Base-by-base conservation (phyloP, 140 eudicot species). In the Erigeron philadelphicus region DNA sequence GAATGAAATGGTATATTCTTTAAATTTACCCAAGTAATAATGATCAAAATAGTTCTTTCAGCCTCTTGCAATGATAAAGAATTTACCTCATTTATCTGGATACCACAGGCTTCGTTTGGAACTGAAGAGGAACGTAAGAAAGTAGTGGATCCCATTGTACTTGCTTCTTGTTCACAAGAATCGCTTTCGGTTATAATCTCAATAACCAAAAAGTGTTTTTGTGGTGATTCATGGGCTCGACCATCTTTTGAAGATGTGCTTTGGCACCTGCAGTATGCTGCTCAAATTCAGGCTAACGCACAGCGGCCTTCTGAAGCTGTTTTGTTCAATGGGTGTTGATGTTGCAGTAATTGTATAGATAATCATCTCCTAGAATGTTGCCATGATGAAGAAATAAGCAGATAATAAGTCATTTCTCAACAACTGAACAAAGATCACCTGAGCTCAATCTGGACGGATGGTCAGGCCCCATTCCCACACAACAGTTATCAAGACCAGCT, bases 221-320 rank as follows among this genome's bases (percentile, higher is more conserved):
- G 84, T 31, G 46, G 77, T 4, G 84, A 83, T 67, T 76, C 88
- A 5, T 81, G 88, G 60, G 80, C 81, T 21, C 88, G 93, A 1
- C 93, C 93, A 9, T 83, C 93, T 38, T 78, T 86, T 57, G 93
- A 86, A 70, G 93, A 86, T 25, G 86, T 86, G 21, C 88, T 83
- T 67, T 86, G 93, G 93, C 86, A 86, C 77, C 64, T 86, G 61
- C 93, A 86, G 71, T 86, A 86, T 70, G 93, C 93, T 56, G 86
- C 86, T 76, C 93, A 86, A 78, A 75, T 86, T 57, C 87, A 86
- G 70, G 83, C 73, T 10, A 62, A 74, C n/a, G 48, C 74, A 62
- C 64, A 58, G 15, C 64, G 57, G 54, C 68, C 78, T 40, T 73
- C 66, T 38, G 73, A 77, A 64, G 18, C 67, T 43, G 81, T 77